A percentile compares a stretch with the other conserved stretches of the same genome.
phyloP scores from a whole-genome alignment of 2,329 filamentous ascomycete species.

The Thermochaetoides dissita region DNA sequence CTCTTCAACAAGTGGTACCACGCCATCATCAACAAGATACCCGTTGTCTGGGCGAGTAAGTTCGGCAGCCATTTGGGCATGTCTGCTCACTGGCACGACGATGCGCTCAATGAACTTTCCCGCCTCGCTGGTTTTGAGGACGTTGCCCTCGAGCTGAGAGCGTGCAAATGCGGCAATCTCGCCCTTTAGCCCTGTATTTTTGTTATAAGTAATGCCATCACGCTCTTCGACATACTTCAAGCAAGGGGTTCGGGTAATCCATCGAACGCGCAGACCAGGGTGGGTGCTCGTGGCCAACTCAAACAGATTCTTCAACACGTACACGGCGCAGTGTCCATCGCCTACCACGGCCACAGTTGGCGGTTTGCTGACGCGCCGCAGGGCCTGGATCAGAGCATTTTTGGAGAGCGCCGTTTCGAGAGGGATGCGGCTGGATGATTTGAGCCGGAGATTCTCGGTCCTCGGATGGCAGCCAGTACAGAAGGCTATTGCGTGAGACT shows the following conservation, averaged over 20 bases:
- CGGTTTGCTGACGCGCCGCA: not conserved
- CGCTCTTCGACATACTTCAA: slow-evolving; percentile 7
- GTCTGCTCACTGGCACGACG: not conserved
- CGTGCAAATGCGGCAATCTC: slow-evolving; percentile 9
- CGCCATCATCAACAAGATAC: not conserved
- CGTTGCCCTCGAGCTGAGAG: slow-evolving; percentile 8
- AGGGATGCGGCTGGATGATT: slow-evolving; percentile 1
- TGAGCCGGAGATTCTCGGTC: not conserved
- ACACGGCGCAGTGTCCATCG: slow-evolving; percentile 10
- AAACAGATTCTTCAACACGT: slow-evolving; percentile 11
- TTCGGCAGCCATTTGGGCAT: not conserved
- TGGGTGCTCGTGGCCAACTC: slow-evolving; percentile 3
- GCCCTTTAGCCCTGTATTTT: slow-evolving; percentile 10
- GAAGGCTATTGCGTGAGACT: no score
- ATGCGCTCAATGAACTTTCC: slow-evolving; percentile 6
- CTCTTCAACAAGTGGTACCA: not conserved
- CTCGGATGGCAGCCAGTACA: no score
- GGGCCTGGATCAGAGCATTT: not conserved
- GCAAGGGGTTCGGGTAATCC: slow-evolving; percentile 6
- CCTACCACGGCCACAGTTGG: slow-evolving; percentile 11
- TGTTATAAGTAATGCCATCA: slow-evolving; percentile 7
- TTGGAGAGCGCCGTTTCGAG: slow-evolving; percentile 1
- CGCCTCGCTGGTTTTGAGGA: slow-evolving; percentile 1
- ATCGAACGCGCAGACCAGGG: slow-evolving; percentile 6
- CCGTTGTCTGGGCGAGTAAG: not conserved